Conservation (phyloP, 176 grass and related monocot species). For the Aegilops bicornis region DNA sequence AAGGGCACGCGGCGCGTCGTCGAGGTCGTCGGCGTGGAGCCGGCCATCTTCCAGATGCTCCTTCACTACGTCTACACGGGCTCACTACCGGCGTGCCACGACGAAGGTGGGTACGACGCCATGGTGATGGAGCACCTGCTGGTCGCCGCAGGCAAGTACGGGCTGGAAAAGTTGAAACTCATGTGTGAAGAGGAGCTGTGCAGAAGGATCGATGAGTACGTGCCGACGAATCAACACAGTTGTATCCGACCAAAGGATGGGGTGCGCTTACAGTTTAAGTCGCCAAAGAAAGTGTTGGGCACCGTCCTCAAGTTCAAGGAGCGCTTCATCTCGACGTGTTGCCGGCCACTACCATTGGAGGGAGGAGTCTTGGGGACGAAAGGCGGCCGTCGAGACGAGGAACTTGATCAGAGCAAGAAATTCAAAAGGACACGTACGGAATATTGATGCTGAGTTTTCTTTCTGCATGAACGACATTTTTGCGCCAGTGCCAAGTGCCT, state of each 20-base stretch:
- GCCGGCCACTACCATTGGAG: neutral
- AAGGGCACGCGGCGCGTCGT: neutral
- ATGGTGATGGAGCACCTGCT: conserved; percentile 10
- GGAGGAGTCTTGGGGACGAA: neutral
- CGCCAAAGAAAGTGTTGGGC: neutral
- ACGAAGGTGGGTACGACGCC: neutral
- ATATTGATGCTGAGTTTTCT: too few relatives aligned
- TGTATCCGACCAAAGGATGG: neutral
- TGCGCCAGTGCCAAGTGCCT: too few relatives aligned
- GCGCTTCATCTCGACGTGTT: neutral
- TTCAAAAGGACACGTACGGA: too few relatives aligned
- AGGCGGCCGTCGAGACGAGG: too few relatives aligned
- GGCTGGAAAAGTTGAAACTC: neutral
- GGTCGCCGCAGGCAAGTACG: neutral
- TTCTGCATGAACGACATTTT: too few relatives aligned
- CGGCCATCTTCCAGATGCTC: neutral
- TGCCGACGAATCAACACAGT: neutral
- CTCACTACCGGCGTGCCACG: neutral
- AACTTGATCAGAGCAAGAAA: too few relatives aligned
- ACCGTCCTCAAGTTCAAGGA: neutral
- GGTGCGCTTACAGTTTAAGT: neutral
- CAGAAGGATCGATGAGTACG: neutral
- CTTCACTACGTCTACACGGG: conserved; percentile 35
- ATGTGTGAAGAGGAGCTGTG: neutral
- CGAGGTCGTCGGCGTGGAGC: conserved; percentile 9